Evolutionary conservation across 1,284 basidiomycete species (phyloP).

Genomic region (Rugiboletus extremiorientalis): DNA sequence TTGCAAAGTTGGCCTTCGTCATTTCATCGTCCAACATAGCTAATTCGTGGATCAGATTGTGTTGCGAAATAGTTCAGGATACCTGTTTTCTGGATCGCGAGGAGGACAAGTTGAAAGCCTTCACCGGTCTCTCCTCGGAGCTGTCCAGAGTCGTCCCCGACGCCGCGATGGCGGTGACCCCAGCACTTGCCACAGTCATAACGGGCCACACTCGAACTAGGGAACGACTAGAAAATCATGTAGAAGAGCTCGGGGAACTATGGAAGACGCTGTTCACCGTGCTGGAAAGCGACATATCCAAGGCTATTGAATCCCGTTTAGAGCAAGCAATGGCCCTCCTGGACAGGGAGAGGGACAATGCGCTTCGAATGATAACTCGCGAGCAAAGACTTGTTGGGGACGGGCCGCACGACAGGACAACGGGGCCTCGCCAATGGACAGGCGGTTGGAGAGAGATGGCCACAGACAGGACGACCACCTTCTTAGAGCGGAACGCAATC

Average conservation of each 20-base stretch:
- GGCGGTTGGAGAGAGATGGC: conserved; percentile 15
- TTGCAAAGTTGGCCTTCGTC: conserved; percentile 41
- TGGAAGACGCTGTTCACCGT: conserved; percentile 47
- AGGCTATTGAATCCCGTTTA: conserved; percentile 40
- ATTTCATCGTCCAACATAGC: conserved; percentile 1
- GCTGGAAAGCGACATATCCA: conserved; percentile 41
- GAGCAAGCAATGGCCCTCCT: conserved; percentile 38
- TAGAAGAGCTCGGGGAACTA: conserved; percentile 39
- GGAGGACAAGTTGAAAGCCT: conserved; percentile 42
- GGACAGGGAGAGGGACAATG: conserved; percentile 36
- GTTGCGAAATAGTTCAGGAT: conserved; percentile 44
- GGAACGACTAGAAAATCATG: conserved; percentile 40
- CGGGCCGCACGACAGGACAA: conserved; percentile 6
- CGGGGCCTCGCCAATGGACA: conserved; percentile 12
- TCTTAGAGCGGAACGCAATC: conserved; percentile 15
- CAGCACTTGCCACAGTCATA: conserved; percentile 45
- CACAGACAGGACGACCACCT: conserved; percentile 11
- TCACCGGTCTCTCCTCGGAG: conserved; percentile 46
- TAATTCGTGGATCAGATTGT: conserved; percentile 37
- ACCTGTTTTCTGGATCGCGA: conserved; percentile 42
- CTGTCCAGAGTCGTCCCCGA: conserved; percentile 44
- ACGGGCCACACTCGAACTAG: conserved; percentile 43
- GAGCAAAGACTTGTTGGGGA: conserved; percentile 19
- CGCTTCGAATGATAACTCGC: conserved; percentile 17
- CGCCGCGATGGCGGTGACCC: conserved; percentile 41